A percentile compares a stretch with the other conserved stretches of the same genome.
Conservation (phyloP, 2,329 filamentous ascomycete species). For the Davidsoniella australis region DNA sequence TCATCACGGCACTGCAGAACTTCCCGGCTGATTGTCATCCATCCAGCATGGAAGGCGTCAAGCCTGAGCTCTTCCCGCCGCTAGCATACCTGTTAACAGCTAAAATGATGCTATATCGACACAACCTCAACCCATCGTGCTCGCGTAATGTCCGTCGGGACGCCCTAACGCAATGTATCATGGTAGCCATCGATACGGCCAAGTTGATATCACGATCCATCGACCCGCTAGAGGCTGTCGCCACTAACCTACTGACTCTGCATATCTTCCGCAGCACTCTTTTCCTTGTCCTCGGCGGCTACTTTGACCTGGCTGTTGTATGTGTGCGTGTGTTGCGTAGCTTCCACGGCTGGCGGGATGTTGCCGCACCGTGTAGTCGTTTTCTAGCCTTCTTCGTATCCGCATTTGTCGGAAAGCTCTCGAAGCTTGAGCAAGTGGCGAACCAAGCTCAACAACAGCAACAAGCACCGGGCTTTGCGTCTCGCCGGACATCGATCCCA, state of each 20-base stretch:
- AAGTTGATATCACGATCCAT: constrained; percentile 52
- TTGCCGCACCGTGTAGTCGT: constrained; percentile 64
- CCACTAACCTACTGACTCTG: constrained; percentile 58
- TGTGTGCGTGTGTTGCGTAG: constrained; percentile 56
- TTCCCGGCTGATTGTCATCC: constrained; percentile 64
- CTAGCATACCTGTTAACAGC: constrained; percentile 66
- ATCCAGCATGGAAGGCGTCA: constrained; percentile 46
- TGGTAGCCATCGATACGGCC: constrained; percentile 61
- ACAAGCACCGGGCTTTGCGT: constrained; percentile 8
- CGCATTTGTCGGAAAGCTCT: constrained; percentile 38
- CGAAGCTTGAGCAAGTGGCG: constrained; percentile 22
- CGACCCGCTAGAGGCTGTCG: constrained; percentile 43
- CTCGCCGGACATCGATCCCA: neutral
- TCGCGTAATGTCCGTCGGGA: constrained; percentile 45
- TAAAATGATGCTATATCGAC: constrained; percentile 71
- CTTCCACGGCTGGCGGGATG: constrained; percentile 53
- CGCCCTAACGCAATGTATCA: constrained; percentile 62
- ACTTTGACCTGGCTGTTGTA: constrained; percentile 53
- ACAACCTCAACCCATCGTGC: constrained; percentile 65
- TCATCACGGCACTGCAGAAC: constrained; percentile 53
- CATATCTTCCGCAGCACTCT: constrained; percentile 81
- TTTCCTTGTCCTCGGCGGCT: constrained; percentile 58
- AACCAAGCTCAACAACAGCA: constrained; percentile 12
- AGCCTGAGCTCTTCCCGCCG: constrained; percentile 57
- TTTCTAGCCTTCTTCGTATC: constrained; percentile 69